Evolutionary conservation across 441 rosid genomes (phyloP), one percentile per base, ranked within the genome.

Genomic region (Brassica hybrid): DNA sequence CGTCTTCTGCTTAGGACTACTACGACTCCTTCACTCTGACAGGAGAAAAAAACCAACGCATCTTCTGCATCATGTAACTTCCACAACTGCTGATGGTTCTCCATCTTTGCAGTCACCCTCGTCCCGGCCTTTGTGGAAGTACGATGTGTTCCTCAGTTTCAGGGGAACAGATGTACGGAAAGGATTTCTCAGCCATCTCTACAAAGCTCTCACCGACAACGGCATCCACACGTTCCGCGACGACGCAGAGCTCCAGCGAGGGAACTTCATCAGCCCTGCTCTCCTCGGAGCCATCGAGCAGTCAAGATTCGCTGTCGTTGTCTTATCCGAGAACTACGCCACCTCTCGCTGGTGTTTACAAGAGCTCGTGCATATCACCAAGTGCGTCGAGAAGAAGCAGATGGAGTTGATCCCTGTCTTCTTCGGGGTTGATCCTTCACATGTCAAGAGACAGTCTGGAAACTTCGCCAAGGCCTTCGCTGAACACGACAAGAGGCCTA

Each of bases 301-400:
- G 32, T 85, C 86, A 3, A 80, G 41, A 57, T 67, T 81, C 65
- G 83, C 86, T 0, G 57, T 83, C 19, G 75, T 83, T 2, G 80
- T 85, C 9, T 54, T 85, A 60, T 85, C 88, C 0, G 71, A 80
- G 56, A 80, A 80, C 38, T 87, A 84, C 69, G 91, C 86, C 0
- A 80, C 83, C 18, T 86, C 89, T 61, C 65, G 74, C 7, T 76
- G 80, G 83, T 80, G 83, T 50, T 71, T 80, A 4, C 19, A 80
- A 6, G 84, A 85, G 71, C 88, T 87, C 72, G 82, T 54, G 56
- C 79, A 76, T 45, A 82, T 87, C 45, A 76, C 84, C 30, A 74
- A 78, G 18, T 72, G 62, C 12, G 77, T 25, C 36, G 43, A 16
- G 61, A 67, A 41, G 27, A 54, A 61, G 5, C 64, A 59, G 0